Conservation (phyloP, 371 early-diverging fungal genomes). For the Syncephalastrum sp. region DNA sequence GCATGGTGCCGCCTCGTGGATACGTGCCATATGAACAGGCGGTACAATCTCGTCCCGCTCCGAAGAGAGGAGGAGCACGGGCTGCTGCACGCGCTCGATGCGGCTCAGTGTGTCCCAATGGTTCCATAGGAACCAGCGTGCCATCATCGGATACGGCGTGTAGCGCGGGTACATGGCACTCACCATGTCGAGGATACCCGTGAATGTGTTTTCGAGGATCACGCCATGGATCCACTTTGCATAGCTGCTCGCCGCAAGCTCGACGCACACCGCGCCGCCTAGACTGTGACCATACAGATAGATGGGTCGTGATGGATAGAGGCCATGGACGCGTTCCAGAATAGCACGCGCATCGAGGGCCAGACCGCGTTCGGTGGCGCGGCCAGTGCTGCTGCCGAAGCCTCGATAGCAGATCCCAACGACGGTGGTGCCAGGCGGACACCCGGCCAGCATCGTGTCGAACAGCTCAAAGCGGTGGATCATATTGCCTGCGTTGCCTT, state of each 20-base stretch:
- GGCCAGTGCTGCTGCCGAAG: conserved; percentile 35
- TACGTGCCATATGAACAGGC: conserved; percentile 20
- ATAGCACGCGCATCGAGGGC: conserved; percentile 30
- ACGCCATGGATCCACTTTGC: conserved; percentile 20
- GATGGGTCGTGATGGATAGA: conserved; percentile 17
- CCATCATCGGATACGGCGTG: conserved; percentile 43
- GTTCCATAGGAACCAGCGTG: conserved; percentile 34
- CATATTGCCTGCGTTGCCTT: conserved; percentile 49
- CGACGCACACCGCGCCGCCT: conserved; percentile 38
- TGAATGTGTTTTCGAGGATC: conserved; percentile 48
- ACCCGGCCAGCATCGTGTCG: conserved; percentile 11
- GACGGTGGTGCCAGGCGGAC: conserved; percentile 21
- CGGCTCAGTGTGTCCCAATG: conserved; percentile 33
- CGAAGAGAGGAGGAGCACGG: conserved; percentile 37
- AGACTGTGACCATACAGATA: conserved; percentile 41
- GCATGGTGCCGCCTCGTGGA: conserved; percentile 13
- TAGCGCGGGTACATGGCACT: conserved; percentile 35
- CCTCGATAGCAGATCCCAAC: conserved; percentile 42
- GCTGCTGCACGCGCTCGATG: conserved; percentile 15
- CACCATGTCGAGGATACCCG: conserved; percentile 40
- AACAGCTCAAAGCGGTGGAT: conserved; percentile 37
- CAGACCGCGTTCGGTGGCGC: conserved; percentile 35
- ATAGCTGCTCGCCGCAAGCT: conserved; percentile 12
- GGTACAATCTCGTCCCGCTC: conserved; percentile 42
- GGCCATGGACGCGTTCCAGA: conserved; percentile 13